Conservation (phyloP, 2,329 filamentous ascomycete genomes). For the Ophiostoma angusticollis region DNA sequence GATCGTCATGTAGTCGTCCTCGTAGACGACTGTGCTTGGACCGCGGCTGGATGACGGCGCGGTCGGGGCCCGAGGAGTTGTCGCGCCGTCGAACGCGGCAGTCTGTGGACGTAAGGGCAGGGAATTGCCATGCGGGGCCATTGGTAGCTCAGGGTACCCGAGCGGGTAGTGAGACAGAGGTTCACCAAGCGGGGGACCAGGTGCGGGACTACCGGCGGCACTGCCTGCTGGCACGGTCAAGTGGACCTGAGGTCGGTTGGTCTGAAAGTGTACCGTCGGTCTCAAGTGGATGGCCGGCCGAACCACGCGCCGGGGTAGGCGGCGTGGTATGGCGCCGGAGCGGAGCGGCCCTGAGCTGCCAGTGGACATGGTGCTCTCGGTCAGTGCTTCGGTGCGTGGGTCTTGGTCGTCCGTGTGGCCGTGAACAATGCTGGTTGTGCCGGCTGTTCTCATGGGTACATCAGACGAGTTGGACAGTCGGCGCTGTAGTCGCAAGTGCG, state of each 20-base stretch:
- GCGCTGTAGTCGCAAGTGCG: constrained; percentile 5
- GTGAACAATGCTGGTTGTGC: constrained; percentile 1
- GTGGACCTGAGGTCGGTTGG: not conserved
- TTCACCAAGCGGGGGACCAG: too few relatives aligned
- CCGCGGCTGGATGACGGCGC: too few relatives aligned
- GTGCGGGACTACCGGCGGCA: not conserved
- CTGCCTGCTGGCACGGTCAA: not conserved
- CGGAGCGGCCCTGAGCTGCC: too few relatives aligned
- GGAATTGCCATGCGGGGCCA: not conserved
- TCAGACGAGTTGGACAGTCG: constrained; percentile 6
- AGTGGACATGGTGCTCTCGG: not conserved
- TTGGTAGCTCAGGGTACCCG: not conserved
- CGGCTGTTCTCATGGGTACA: constrained; percentile 7
- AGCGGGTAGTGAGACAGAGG: too few relatives aligned
- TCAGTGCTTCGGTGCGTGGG: not conserved
- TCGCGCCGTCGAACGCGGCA: not conserved
- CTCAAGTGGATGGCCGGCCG: constrained; percentile 2
- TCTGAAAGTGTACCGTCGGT: constrained; percentile 1
- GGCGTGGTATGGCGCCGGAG: not conserved
- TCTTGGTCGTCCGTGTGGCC: constrained; percentile 1
- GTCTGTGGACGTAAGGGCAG: not conserved
- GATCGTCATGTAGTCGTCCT: too few relatives aligned
- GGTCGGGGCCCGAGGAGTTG: too few relatives aligned
- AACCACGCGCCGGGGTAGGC: not conserved
- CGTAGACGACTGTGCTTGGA: too few relatives aligned